phyloP scores from a whole-genome alignment of 169 alveolate species.

The Cytauxzoon felis region DNA sequence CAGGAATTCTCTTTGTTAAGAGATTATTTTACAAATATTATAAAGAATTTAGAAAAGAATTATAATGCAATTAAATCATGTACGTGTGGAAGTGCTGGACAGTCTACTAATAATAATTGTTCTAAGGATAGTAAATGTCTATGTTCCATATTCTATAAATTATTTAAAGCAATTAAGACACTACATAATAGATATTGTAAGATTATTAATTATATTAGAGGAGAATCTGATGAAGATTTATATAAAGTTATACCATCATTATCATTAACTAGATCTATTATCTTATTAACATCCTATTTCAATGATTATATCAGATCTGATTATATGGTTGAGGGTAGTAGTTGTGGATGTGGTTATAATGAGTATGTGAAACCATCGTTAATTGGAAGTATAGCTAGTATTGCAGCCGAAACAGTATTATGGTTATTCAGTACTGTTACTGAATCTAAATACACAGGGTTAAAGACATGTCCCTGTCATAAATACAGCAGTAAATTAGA shows the following conservation, averaged over 20 bases:
- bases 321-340: neutral
- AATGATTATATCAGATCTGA: constrained; percentile 6
- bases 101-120: too few relatives aligned
- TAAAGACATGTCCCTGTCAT: neutral
- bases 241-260: constrained; percentile 7
- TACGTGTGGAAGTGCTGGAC: too few relatives aligned
- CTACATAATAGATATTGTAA: neutral
- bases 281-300: constrained; percentile 7
- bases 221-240: neutral
- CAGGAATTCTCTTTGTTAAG: too few relatives aligned
- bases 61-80: too few relatives aligned
- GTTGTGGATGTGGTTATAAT: constrained; percentile 10
- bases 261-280: constrained; percentile 2
- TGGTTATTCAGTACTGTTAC: too few relatives aligned
- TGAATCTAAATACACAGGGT: neutral
- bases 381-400: too few relatives aligned
- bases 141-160: neutral
- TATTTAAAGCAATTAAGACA: neutral
- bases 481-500: constrained; percentile 3
- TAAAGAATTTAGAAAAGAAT: too few relatives aligned
- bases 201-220: neutral
- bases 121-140: constrained; percentile 4
- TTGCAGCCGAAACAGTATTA: too few relatives aligned
- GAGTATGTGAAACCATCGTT: too few relatives aligned
- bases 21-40: too few relatives aligned